phyloP scores from a whole-genome alignment of 192 early-diverging fungal species.

The Podila minutissima region DNA sequence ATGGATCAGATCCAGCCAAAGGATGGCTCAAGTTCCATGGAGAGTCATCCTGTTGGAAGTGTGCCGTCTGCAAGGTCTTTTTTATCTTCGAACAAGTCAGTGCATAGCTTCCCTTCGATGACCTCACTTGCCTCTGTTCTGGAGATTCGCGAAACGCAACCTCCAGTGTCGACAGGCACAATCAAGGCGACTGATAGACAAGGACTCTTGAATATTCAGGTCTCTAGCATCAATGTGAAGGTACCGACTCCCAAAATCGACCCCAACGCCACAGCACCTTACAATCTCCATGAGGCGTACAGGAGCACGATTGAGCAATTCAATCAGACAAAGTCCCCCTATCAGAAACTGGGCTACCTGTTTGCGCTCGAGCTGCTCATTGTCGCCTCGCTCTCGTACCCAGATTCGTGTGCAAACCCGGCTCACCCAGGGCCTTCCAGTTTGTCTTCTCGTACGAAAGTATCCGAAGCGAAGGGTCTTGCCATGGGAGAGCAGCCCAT shows the following conservation, averaged over 20 bases:
- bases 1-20: too few relatives aligned
- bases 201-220: constrained; percentile 13
- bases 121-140: background rate
- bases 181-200: constrained; percentile 1
- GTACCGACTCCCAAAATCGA: too few relatives aligned
- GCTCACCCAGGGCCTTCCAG: background rate
- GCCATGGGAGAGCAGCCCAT: background rate
- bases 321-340: constrained; percentile 39
- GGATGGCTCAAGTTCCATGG: too few relatives aligned
- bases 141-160: background rate
- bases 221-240: background rate
- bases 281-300: constrained; percentile 39
- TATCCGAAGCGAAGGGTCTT: background rate
- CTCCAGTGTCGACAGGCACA: background rate
- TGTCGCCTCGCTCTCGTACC: constrained; percentile 50
- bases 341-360: constrained; percentile 47
- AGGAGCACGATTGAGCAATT: constrained; percentile 40
- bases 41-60: background rate
- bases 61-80: background rate
- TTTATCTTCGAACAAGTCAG: background rate
- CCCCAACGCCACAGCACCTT: constrained; percentile 5
- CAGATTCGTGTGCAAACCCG: constrained; percentile 25
- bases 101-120: constrained; percentile 8
- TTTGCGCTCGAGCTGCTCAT: constrained; percentile 51
- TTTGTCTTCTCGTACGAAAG: background rate